Conservation (phyloP, 2,329 filamentous ascomycete species). For the Diaporthe caulivora region DNA sequence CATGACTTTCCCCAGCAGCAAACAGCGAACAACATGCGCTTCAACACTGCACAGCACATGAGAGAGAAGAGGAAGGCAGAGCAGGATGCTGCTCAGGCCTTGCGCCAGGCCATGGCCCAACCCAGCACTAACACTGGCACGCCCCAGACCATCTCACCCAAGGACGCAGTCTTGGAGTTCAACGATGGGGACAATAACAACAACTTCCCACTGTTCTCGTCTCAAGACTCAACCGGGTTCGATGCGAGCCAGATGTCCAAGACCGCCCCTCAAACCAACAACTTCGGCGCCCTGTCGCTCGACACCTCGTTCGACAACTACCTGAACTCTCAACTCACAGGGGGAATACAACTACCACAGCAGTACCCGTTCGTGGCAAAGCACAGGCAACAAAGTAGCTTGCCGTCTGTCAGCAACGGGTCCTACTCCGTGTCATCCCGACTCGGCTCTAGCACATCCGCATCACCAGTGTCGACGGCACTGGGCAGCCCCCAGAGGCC, state of each 20-base stretch:
- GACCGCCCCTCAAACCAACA: conserved; percentile 43
- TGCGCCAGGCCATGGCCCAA: conserved; percentile 57
- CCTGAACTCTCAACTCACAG: conserved; percentile 50
- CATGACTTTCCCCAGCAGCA: conserved; percentile 56
- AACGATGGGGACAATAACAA: conserved; percentile 78
- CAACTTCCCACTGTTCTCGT: conserved; percentile 80
- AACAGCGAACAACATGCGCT: conserved; percentile 33
- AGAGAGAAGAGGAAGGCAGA: conserved; percentile 72
- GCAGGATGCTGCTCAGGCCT: conserved; percentile 62
- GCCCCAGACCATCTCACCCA: conserved; percentile 93
- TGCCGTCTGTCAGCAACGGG: conserved; percentile 51
- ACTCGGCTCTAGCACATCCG: conserved; percentile 59
- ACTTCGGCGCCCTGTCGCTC: conserved; percentile 43
- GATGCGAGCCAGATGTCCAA: conserved; percentile 56
- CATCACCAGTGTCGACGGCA: conserved; percentile 47
- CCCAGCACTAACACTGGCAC: conserved; percentile 58
- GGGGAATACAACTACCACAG: conserved; percentile 57
- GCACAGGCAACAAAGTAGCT: conserved; percentile 48
- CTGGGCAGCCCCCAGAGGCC: conserved; percentile 63
- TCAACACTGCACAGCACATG: conserved; percentile 47
- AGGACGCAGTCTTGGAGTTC: conserved; percentile 90
- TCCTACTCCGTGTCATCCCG: conserved; percentile 50
- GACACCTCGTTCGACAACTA: conserved; percentile 47
- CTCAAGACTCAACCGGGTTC: conserved; percentile 62
- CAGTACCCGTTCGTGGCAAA: conserved; percentile 65